Base-by-base conservation (phyloP, 2,329 filamentous ascomycete species). In the Stachybotrys elegans region DNA sequence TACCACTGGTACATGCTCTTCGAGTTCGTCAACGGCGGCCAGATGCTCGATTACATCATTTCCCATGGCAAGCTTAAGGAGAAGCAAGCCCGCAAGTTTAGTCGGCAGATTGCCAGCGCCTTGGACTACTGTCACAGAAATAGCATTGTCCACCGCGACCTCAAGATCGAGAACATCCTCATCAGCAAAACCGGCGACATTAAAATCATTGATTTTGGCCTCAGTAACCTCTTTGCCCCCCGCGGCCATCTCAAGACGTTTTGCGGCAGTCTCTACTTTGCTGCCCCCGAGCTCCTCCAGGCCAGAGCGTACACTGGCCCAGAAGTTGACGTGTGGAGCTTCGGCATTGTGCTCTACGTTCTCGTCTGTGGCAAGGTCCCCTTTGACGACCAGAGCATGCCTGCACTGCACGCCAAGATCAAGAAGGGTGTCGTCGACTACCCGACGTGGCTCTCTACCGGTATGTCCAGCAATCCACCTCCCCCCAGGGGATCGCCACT, bases 1-100 rank as follows among this genome's bases (percentile, higher is more conserved):
- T 93, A 96, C 63, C 93, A 98, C 67, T 98, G 93, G 93, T 98
- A 98, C 68, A 98, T 98, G 93, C 82, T 98, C 42, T 98, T 95
- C 61, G 93, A 98, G 70, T 96, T 93, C 65, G 93, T 98, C 66
- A 96, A 98, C 61, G 93, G 93, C 39, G 93, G 93, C 16, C 93
- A 98, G 69, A 97, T 98, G 93, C 82, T 98, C 49, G 93, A 98
- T 71, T 98, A 97, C 68, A 98, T 98, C 65, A 98, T 98, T 61
- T 96, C 91, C 4, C 93, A 98, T 60, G 93, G 92, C 46, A 88
- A 94, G 59, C 74, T 98, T 51, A 97, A 97, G 74, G 93, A 98
- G 71, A 97, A 97, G 68, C 92, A 95, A 67, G 93, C 93, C 8
- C 84, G 93, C 58, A 97, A 97, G 65, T 98, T 98, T 65, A 94